Base-by-base conservation (phyloP, 306 rosid genomes). In the Pyrus bretschneideri region DNA sequence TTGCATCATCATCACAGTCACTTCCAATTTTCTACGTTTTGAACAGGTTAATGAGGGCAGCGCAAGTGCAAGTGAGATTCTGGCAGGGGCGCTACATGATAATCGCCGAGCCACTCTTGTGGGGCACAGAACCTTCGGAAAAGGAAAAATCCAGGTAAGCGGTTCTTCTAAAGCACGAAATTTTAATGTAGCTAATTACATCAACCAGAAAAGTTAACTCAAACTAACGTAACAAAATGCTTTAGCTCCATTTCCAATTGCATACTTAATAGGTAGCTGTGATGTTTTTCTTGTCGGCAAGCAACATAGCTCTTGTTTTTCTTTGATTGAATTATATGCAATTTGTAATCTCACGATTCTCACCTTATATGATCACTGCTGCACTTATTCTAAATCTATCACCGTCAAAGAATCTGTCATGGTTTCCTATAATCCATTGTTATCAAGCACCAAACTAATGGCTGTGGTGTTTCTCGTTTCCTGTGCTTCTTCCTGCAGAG, bases 51-150 rank as follows among this genome's bases (percentile, higher is more conserved):
- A 95, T n/a, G 97, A 95, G 85, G 96, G 97, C 81, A 95, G 98
- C 51, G 98, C 98, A 19, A 95, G 97, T 81, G 97, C 98, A 65
- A 95, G 98, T 25, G 98, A 95, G 85, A 92, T 95, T 80, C 86
- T 95, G 82, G 97, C 97, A 3, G 98, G 98, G 80, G 98, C 98
- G 35, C 88, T 95, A 55, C 97, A 89, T 72, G 98, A 95, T 84
- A 95, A 95, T 12, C 96, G 96, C 71, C 85, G 97, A 31, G 98
- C 98, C 22, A 84, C 85, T 76, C 97, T 95, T 22, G 97, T 95
- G 13, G 97, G 97, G 51, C 88, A 83, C 90, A 92, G 82, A 83
- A 95, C 98, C 66, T 95, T 95, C 81, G 98, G 98, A 23, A 95
- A 95, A 92, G 98, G 98, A 85, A 95, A 89, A 84, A 95, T 92